A percentile compares a stretch with the other conserved stretches of the same genome.
phyloP scores from a whole-genome alignment of 306 rosid species.

The Quercus bicolor region DNA sequence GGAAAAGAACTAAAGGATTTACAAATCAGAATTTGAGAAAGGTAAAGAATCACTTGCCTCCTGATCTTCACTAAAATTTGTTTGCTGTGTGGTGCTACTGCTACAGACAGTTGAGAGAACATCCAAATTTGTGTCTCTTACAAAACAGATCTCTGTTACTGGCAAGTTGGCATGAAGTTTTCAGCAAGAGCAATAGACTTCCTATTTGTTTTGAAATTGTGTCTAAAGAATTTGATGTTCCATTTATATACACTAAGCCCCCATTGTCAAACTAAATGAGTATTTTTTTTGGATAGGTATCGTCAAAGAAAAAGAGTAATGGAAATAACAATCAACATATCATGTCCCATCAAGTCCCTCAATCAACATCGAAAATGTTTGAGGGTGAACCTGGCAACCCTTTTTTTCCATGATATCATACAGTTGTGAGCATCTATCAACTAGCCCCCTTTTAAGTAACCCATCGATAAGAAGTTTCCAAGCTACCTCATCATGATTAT shows the following conservation, averaged over 20 bases:
- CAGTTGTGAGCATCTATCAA: constrained; percentile 57
- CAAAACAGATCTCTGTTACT: constrained; percentile 2
- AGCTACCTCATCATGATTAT: constrained; percentile 75
- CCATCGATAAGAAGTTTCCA: constrained; percentile 88
- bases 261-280: constrained; percentile 2
- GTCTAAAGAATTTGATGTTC: constrained; percentile 9
- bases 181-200: background rate
- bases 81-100: constrained; percentile 2
- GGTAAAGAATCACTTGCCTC: constrained; percentile 38
- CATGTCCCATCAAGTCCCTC: constrained; percentile 43
- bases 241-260: constrained; percentile 10
- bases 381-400: constrained; percentile 68
- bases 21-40: background rate
- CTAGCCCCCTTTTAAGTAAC: constrained; percentile 56
- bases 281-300: background rate
- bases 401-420: constrained; percentile 52
- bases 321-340: constrained; percentile 6
- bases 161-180: background rate
- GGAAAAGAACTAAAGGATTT: background rate
- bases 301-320: background rate
- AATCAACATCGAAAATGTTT: constrained; percentile 61
- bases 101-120: constrained; percentile 1
- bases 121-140: constrained; percentile 6
- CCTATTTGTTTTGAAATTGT: background rate
- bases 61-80: background rate